Evolutionary conservation across 176 grass and related monocot genomes (phyloP).

Genomic region (Musa itinerans): DNA sequence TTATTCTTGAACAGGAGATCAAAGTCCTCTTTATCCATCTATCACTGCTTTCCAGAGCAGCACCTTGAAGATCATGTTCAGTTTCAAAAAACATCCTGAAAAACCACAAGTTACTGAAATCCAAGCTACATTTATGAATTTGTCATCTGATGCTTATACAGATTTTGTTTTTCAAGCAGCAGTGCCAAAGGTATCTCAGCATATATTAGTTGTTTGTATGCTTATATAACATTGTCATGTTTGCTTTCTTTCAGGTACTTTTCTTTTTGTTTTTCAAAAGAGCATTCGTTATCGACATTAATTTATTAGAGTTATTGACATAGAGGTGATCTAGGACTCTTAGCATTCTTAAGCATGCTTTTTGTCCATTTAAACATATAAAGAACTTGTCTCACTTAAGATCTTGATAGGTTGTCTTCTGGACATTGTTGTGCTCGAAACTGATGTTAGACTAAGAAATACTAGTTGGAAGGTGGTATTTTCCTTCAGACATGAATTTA

Average conservation of each 20-base stretch:
- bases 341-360: neutral
- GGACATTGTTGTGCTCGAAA: neutral
- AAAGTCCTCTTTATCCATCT: conserved; percentile 36
- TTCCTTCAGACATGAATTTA: neutral
- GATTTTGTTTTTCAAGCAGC: conserved; percentile 97
- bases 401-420: neutral
- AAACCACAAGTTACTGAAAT: conserved; percentile 74
- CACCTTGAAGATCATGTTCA: conserved; percentile 70
- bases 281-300: neutral
- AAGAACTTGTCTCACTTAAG: neutral
- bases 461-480: too few relatives aligned
- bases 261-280: neutral
- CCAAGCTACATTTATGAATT: conserved; percentile 70
- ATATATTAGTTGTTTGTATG: neutral
- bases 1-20: conserved; percentile 36
- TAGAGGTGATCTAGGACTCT: neutral
- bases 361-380: neutral
- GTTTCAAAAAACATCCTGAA: conserved; percentile 62
- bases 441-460: too few relatives aligned
- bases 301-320: neutral
- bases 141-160: conserved; percentile 57
- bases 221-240: neutral
- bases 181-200: conserved; percentile 71
- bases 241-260: neutral
- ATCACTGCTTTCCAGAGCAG: conserved; percentile 89